Conservation (phyloP, 2,329 filamentous ascomycete genomes). For the Acrodontium crateriforme region DNA sequence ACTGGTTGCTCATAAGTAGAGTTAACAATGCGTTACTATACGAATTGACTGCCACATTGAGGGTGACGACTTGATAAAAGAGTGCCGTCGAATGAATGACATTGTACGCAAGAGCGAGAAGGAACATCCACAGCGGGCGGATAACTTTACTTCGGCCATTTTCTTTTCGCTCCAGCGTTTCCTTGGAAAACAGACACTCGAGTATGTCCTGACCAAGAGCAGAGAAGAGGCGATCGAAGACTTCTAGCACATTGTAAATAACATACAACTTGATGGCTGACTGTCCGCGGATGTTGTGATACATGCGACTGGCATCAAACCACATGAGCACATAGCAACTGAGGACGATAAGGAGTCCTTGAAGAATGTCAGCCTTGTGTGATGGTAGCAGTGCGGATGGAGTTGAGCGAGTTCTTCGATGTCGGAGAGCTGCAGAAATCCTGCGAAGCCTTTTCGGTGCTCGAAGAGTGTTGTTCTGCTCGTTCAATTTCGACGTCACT, state of each 20-base stretch:
- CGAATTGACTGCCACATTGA: slow-evolving; percentile 96
- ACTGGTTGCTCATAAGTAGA: slow-evolving; percentile 88
- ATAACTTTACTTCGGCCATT: slow-evolving; percentile 85
- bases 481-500: not conserved
- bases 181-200: slow-evolving; percentile 85
- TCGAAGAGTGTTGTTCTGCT: not conserved
- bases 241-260: slow-evolving; percentile 94
- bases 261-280: slow-evolving; percentile 97
- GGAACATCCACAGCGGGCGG: slow-evolving; percentile 79
- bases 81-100: slow-evolving; percentile 74
- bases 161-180: slow-evolving; percentile 76
- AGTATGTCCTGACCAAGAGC: slow-evolving; percentile 91
- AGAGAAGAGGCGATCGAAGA: slow-evolving; percentile 76
- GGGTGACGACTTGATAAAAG: slow-evolving; percentile 94
- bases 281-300: slow-evolving; percentile 91
- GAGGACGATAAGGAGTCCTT: slow-evolving; percentile 73
- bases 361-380: slow-evolving; percentile 90
- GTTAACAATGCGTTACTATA: slow-evolving; percentile 94
- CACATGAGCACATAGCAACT: slow-evolving; percentile 78
- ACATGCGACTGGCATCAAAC: slow-evolving; percentile 93
- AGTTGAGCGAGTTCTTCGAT: slow-evolving; percentile 67
- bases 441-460: slow-evolving; percentile 9
- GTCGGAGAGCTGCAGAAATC: slow-evolving; percentile 30
- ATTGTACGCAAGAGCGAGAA: slow-evolving; percentile 76
- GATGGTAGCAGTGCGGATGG: slow-evolving; percentile 75